Evolutionary conservation across 345 rosid species (phyloP).

Genomic region (Angophora floribunda): DNA sequence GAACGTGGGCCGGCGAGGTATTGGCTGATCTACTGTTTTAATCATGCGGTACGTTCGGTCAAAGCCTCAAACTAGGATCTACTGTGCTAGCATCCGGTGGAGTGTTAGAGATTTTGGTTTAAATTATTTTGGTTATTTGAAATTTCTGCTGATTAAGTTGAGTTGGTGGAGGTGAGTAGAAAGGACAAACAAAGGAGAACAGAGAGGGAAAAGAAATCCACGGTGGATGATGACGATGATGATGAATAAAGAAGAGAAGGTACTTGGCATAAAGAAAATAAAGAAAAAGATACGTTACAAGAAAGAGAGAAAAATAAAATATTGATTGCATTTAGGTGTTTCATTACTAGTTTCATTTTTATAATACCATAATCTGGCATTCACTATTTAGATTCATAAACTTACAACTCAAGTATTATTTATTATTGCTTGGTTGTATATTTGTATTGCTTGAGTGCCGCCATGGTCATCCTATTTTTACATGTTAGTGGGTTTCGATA

Average conservation of each 20-base stretch:
- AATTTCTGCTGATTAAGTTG: not conserved
- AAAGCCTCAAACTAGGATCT: not conserved
- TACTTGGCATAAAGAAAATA: not conserved
- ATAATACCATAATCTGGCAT: not conserved
- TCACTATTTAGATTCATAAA: not conserved
- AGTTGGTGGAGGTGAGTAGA: not conserved
- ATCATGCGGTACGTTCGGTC: not conserved
- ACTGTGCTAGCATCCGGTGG: not conserved
- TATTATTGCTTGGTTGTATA: not conserved
- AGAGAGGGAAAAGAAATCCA: not conserved
- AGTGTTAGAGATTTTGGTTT: not conserved
- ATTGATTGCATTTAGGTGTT: not conserved
- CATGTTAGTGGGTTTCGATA: not conserved
- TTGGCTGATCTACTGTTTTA: not conserved
- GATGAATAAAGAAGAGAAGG: not conserved
- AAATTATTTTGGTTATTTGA: not conserved
- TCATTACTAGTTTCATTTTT: not conserved
- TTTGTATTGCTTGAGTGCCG: not conserved
- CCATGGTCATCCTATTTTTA: not conserved
- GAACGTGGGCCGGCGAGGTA: not conserved
- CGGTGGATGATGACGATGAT: not conserved
- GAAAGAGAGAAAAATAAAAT: not conserved
- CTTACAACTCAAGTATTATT: not conserved
- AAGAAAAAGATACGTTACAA: not conserved
- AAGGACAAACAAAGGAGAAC: not conserved